Conservation (phyloP, 176 grass and related monocot species). For the Lolium rigidum region DNA sequence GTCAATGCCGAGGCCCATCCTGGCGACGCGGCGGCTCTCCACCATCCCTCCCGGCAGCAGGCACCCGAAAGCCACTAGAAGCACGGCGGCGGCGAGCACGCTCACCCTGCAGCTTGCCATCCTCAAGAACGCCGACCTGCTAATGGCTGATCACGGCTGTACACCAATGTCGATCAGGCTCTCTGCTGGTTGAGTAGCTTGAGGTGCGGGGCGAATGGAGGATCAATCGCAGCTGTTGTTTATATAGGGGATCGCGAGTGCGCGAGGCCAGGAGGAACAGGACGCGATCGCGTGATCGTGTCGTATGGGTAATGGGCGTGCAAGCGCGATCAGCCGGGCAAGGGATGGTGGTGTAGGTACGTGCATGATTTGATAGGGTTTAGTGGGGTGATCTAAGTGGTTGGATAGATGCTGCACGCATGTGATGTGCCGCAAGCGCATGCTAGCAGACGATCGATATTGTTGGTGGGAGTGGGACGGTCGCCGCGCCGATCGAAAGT, state of each 20-base stretch:
- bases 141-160: background rate
- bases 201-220: background rate
- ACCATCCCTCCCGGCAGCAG: background rate
- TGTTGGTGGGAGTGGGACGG: too few relatives aligned
- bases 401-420: background rate
- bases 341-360: conserved; percentile 1
- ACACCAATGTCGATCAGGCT: too few relatives aligned
- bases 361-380: conserved; percentile 9
- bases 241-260: conserved; percentile 8
- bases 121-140: background rate
- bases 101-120: conserved; percentile 33
- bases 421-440: background rate
- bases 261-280: conserved; percentile 12
- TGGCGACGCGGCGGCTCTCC: conserved; percentile 40
- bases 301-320: background rate
- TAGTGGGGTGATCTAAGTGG: background rate
- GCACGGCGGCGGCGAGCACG: background rate
- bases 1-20: conserved; percentile 56
- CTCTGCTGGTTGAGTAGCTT: background rate
- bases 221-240: background rate
- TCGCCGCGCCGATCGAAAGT: too few relatives aligned
- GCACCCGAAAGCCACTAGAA: conserved; percentile 31
- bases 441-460: too few relatives aligned
- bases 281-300: background rate
- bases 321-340: background rate